Evolutionary conservation across 208 protist genomes (phyloP), one percentile per base, ranked within the genome.

Genomic region (Angomonas deanei): DNA sequence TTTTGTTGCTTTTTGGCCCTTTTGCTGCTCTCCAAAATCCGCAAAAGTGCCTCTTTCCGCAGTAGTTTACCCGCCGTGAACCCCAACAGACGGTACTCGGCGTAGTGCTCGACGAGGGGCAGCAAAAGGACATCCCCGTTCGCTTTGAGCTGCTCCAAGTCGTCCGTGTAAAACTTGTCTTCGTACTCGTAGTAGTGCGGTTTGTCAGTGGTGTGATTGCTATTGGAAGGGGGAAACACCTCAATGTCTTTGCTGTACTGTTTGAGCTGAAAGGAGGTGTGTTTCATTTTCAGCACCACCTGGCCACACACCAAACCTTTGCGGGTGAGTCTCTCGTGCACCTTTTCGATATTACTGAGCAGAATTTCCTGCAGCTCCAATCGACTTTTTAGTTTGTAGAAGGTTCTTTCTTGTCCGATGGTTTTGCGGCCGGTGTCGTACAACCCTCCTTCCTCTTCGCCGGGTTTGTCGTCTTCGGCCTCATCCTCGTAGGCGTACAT

Each of bases 241-340:
- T 32, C 1, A n/a, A 92, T 23, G 1, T 57, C 73, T 60, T 85
- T 78, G 53, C 70, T 84, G 68, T 82, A 78, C 64, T 95, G 81
- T 36, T 82, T 74, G 24, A 90, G 74, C 11, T 77, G 78, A 61
- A 91, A 95, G 26, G 38, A 82, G 55, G 46, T 64, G 60, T 76
- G 67, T 68, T 92, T 92, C 34, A 91, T 66, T 68, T 90, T 92
- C 11, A 95, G 63, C 33, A 86, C 81, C 19, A 95, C 62, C 47
- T 91, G 84, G 21, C 69, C 60, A 8, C 66, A 73, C n/a, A 90
- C 46, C 11, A 91, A 59, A 10, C 31, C 72, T 30, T 86, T 49
- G 31, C 68, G 36, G 0, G 62, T 28, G 48, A 95, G 54, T 13
- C 34, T 48, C 15, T 63, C 39, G 31, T 83, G 70, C 1, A 68